Base-by-base conservation (phyloP, 805 yeast species). In the Candida arabinofermentans region DNA sequence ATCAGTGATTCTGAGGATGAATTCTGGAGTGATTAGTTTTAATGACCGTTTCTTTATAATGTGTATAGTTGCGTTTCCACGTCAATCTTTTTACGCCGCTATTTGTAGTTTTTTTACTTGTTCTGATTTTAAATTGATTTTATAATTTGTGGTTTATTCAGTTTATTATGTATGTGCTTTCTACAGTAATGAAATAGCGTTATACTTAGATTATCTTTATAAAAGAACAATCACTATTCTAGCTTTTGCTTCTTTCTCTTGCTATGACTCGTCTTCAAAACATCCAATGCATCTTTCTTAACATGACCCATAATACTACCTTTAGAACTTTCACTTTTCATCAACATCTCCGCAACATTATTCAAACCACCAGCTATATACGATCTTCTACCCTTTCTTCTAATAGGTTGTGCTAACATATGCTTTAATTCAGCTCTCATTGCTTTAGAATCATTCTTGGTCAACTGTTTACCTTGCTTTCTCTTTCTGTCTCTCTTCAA, bases 1-100 rank as follows among this genome's bases (percentile, higher is more conserved):
- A 85, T 72, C 40, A 95, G 88, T 40, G 97, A 87, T 42, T 74
- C 81, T 45, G 95, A 87, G 50, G 97, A 90, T 60, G 89, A 81
- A 66, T 89, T 81, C 65, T 84, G 79, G 58, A 74, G 74, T 56
- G 80, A 72, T 64, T 67, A 64, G 36, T 39, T 40, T 36, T 39
- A 27, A 34, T 39, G 39, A 33, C 14, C 10, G 18, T 14, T 14
- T 14, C 37, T 37, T 21, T 37, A 13, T 35, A 35, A 36, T 36
- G 34, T 32, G 24, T 42, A 24, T 29, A 39, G 36, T 34, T 12
- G 24, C 18, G 32, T 37, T 19, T 40, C 24, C 27, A 36, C 38
- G 19, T 24, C 30, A 18, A 29, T 24, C 38, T 23, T 26, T 26
- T 13, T 26, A 26, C 13, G n/a, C 13, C 13, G 16, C 27, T 32